These are phyloP conservation scores for Quercus cerris DNA, from an alignment of 306 rosid genomes.

Conservation along the genomic window DNA sequence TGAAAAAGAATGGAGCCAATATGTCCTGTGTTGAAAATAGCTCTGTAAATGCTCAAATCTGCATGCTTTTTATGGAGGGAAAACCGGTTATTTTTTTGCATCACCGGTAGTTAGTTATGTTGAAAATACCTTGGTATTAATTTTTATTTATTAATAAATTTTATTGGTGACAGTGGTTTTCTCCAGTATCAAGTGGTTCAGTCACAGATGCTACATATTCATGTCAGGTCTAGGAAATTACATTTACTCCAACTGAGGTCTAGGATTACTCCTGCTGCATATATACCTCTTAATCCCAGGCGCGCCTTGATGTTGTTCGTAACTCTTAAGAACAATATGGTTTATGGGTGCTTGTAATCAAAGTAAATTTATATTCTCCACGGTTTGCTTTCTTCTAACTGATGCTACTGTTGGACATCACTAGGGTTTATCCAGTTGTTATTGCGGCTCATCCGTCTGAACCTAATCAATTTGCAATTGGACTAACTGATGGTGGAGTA, in stretches of 20 bases:
- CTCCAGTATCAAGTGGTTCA: constrained; percentile 84
- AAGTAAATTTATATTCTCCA: background rate
- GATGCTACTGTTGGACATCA: constrained; percentile 34
- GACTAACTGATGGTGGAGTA: constrained; percentile 88
- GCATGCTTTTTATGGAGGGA: background rate
- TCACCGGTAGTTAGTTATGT: background rate
- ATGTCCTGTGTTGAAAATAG: background rate
- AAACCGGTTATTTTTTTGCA: background rate
- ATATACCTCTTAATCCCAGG: constrained; percentile 85
- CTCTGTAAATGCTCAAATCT: background rate
- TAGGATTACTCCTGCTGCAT: constrained; percentile 72
- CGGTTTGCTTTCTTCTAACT: background rate
- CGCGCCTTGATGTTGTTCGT: constrained; percentile 16
- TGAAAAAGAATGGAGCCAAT: background rate
- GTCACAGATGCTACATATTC: constrained; percentile 94
- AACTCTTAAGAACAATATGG: background rate
- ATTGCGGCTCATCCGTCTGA: constrained; percentile 94
- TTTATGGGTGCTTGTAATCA: constrained; percentile 4
- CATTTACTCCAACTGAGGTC: constrained; percentile 53
- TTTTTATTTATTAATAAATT: background rate
- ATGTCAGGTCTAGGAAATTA: constrained; percentile 18
- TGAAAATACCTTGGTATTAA: background rate
- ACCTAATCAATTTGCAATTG: constrained; percentile 87
- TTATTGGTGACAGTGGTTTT: constrained; percentile 37
- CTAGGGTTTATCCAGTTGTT: constrained; percentile 71